A percentile compares a stretch with the other conserved stretches of the same genome.
phyloP scores from a whole-genome alignment of 1,284 basidiomycete genomes.

The Microbotryum saponariae region DNA sequence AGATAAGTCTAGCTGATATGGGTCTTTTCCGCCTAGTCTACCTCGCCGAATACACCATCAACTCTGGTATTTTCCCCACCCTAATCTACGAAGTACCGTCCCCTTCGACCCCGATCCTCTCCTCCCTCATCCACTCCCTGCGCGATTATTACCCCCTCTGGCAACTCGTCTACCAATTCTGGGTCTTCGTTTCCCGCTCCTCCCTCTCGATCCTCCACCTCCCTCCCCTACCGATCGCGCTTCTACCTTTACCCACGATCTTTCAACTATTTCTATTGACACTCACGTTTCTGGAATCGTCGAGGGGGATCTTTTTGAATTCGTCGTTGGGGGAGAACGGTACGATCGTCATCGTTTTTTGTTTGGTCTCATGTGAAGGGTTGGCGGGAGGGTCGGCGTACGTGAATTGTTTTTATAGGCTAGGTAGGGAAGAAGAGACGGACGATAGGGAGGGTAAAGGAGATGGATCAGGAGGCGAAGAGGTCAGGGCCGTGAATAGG shows the following conservation, averaged over 20 bases:
- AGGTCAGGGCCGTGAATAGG: background rate
- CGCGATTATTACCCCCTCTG: constrained; percentile 80
- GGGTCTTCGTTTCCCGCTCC: constrained; percentile 91
- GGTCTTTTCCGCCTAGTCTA: background rate
- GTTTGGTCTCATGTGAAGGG: constrained; percentile 32
- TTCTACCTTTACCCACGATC: constrained; percentile 58
- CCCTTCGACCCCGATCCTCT: constrained; percentile 52
- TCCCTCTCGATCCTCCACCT: constrained; percentile 74
- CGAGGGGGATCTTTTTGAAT: constrained; percentile 16
- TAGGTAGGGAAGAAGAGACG: constrained; percentile 16
- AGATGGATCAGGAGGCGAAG: background rate
- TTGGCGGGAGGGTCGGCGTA: constrained; percentile 34
- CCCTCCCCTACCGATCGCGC: constrained; percentile 63
- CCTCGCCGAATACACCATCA: constrained; percentile 31
- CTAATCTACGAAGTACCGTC: constrained; percentile 79
- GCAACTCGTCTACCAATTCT: constrained; percentile 54
- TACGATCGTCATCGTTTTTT: constrained; percentile 22
- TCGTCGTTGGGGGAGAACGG: constrained; percentile 19
- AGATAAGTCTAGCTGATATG: too few relatives aligned
- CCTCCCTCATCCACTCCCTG: constrained; percentile 70
- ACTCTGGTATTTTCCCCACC: constrained; percentile 77
- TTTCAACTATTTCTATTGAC: constrained; percentile 33
- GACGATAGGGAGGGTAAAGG: background rate
- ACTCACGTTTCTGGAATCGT: constrained; percentile 23
- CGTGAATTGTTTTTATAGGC: constrained; percentile 31